These are phyloP conservation scores for Chaetoceros muelleri DNA, from an alignment of 108 stramenopile genomes.

Conservation along the genomic window DNA sequence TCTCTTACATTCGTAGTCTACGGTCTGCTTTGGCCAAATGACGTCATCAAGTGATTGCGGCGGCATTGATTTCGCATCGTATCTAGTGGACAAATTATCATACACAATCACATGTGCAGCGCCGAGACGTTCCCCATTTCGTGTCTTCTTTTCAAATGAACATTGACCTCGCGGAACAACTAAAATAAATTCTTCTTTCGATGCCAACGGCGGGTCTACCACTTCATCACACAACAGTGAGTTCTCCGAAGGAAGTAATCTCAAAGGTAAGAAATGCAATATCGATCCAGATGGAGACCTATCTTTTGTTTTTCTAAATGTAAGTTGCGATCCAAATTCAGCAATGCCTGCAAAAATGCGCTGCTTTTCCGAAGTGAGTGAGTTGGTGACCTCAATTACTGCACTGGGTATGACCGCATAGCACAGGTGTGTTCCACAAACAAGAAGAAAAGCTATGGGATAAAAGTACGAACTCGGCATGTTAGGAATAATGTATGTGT, in stretches of 20 bases:
- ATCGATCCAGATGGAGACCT: not conserved
- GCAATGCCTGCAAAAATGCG: not conserved
- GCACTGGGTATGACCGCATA: too few species aligned
- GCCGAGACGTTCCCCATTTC: conserved; percentile 22
- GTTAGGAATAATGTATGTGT: too few species aligned
- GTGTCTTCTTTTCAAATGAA: conserved; percentile 34
- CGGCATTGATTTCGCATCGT: conserved; percentile 1
- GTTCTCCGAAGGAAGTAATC: not conserved
- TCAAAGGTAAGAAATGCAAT: too few species aligned
- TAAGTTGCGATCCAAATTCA: not conserved
- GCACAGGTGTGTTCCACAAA: too few species aligned
- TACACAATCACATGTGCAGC: conserved; percentile 31
- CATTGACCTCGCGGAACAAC: conserved; percentile 35
- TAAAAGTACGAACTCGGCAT: too few species aligned
- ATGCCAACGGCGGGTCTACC: not conserved
- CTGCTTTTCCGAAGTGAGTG: too few species aligned
- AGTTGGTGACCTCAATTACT: too few species aligned
- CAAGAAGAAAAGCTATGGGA: too few species aligned
- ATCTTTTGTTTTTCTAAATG: not conserved
- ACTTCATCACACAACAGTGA: not conserved
- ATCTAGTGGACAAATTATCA: conserved; percentile 24
- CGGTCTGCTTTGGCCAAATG: conserved; percentile 22
- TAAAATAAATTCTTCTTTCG: conserved; percentile 1
- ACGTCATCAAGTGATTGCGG: too few species aligned
- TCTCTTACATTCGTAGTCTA: conserved; percentile 34